Evolutionary conservation across 2,329 filamentous ascomycete genomes (phyloP), one percentile per base, ranked within the genome.

Genomic region (Bisporella sp.): DNA sequence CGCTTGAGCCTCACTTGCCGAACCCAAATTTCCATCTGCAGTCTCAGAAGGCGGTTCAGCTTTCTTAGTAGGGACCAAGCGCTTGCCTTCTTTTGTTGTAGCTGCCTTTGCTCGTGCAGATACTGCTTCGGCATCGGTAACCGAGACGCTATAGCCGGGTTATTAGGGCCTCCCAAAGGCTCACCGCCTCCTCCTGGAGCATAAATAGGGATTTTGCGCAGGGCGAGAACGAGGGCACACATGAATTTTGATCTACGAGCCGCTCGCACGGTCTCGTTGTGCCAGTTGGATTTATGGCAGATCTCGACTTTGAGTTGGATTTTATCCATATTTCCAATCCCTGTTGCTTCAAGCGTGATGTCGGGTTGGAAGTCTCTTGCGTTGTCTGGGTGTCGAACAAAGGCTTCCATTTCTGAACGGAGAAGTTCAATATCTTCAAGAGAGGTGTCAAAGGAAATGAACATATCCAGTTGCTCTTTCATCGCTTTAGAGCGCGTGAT

Each of bases 211-310:
- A 99, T 78, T 71, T 85, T 90, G 69, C 89, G 87, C 52, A 96
- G 73, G 4, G 92, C 90, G 6, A 90, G 70, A 4, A 93, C 84
- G 52, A 99, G 74, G 1, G 93, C 93, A 64, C 91, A 96, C 83
- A 97, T 95, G 72, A 99, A 97, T 70, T 96, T 97, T 66, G 87
- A 95, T 54, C 92, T 84, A 47, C 91, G 83, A 5, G 85, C 79
- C 13, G 85, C 84, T 40, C 91, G 86, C 40, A 96, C 78, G 1
- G 80, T 77, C 59, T 96, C 92, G 68, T 96, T 90, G 59, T 89
- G 82, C 87, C 88, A 92, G 71, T 92, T 93, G 51, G 85, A 89
- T 72, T 97, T 97, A 76, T 97, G 90, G 63, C 86, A 83, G 64
- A 96, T 90, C 61, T 87, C 84, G 39, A 96, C 76, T 61, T 83